Percentiles rank a stretch among this genome's conserved stretches.
These are phyloP conservation scores for Carex arenaria DNA, from an alignment of 202 grass and related monocot species.

Conservation along the genomic window DNA sequence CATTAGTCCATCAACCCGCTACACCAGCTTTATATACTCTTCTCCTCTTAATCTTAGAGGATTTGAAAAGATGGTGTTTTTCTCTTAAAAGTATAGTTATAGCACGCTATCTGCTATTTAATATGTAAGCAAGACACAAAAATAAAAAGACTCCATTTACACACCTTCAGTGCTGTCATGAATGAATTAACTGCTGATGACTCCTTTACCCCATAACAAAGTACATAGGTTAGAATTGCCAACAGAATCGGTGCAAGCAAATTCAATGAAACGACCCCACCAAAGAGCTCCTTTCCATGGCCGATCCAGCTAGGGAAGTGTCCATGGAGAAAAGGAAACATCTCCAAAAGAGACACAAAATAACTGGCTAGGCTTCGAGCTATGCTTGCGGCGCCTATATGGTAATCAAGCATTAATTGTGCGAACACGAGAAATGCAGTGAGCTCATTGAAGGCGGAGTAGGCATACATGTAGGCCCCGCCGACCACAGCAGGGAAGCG, in stretches of 20 bases:
- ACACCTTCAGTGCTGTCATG: conserved; percentile 92
- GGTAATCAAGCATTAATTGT: conserved; percentile 95
- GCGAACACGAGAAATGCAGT: conserved; percentile 90
- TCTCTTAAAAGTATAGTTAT: no score
- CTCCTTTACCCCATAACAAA: conserved; percentile 83
- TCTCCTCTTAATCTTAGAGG: no score
- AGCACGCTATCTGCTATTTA: no score
- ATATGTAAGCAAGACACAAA: conserved; percentile 2
- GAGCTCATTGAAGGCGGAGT: conserved; percentile 89
- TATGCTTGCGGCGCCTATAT: conserved; percentile 84
- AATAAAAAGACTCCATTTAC: background rate
- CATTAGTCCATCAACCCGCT: no score
- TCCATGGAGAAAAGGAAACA: conserved; percentile 69
- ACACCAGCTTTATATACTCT: no score
- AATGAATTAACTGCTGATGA: conserved; percentile 77
- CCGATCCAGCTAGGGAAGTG: conserved; percentile 86
- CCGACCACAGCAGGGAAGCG: conserved; percentile 93
- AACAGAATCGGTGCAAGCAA: conserved; percentile 85
- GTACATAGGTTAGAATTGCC: conserved; percentile 56
- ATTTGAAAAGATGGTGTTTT: no score
- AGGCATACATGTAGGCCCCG: conserved; percentile 89
- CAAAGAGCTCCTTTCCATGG: conserved; percentile 74
- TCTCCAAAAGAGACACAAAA: conserved; percentile 73
- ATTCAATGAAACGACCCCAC: conserved; percentile 79
- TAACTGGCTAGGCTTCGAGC: conserved; percentile 89